These are phyloP conservation scores for Coprinellus aureogranulatus DNA, from an alignment of 768 basidiomycete species.

Conservation along the genomic window DNA sequence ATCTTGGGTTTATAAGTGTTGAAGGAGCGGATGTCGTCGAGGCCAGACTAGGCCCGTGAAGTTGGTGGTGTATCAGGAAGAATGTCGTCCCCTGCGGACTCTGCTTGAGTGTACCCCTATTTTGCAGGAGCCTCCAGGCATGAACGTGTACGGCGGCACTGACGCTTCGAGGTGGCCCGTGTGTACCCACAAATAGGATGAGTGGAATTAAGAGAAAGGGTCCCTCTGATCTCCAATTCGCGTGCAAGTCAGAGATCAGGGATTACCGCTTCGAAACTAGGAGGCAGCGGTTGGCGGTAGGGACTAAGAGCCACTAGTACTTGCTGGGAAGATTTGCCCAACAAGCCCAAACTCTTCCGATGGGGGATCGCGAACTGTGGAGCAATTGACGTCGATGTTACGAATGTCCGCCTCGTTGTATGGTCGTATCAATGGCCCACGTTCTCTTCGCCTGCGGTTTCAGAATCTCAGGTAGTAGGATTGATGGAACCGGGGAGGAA, in stretches of 20 bases:
- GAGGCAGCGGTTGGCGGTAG: neutral
- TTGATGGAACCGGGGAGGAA: neutral
- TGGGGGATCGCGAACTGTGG: conserved; percentile 2
- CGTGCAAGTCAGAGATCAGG: neutral
- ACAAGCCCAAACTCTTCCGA: neutral
- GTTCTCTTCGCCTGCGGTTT: neutral
- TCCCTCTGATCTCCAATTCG: neutral
- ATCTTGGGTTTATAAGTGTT: conserved; percentile 2
- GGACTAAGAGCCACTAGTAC: neutral
- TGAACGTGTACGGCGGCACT: conserved; percentile 13
- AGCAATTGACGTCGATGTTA: conserved; percentile 13
- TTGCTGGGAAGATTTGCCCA: neutral
- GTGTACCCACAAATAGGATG: neutral
- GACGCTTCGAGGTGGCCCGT: neutral
- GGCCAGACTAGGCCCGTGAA: no score
- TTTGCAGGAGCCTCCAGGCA: conserved; percentile 11
- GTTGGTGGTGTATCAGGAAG: conserved; percentile 2
- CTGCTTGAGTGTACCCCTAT: conserved; percentile 1
- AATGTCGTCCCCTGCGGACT: neutral
- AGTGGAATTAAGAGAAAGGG: neutral
- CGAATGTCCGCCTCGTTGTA: conserved; percentile 9
- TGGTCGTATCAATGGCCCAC: neutral
- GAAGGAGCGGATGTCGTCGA: neutral
- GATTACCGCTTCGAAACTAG: neutral
- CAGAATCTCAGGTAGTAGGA: neutral